Percentiles rank a stretch among this genome's conserved stretches.
phyloP scores from a whole-genome alignment of 371 early-diverging fungal genomes.

The Saksenaea vasiformis region DNA sequence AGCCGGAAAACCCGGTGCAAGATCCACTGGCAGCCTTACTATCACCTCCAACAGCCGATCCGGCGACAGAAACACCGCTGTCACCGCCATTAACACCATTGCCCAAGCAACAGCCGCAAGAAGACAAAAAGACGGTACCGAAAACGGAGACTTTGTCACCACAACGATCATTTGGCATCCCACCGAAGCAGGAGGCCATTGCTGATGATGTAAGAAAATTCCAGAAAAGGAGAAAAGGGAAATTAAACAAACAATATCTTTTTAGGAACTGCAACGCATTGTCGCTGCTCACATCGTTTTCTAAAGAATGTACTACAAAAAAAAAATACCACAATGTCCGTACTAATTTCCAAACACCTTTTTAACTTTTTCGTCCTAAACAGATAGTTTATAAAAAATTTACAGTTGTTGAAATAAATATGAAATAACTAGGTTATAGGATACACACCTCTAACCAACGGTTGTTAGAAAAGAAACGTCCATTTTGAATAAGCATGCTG shows the following conservation, averaged over 20 bases:
- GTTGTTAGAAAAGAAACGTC: not conserved
- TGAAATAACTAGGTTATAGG: no score
- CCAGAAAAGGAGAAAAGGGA: not conserved
- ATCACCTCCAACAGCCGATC: constrained; percentile 4
- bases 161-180: not conserved
- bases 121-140: constrained; percentile 16
- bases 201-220: constrained; percentile 35
- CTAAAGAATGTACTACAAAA: constrained; percentile 21
- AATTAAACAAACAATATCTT: not conserved
- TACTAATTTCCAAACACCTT: not conserved
- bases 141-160: constrained; percentile 14
- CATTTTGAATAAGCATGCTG: not conserved
- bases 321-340: not conserved
- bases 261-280: constrained; percentile 45
- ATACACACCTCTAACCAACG: not conserved
- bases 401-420: not conserved
- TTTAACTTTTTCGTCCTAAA: not conserved
- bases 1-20: constrained; percentile 6
- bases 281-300: constrained; percentile 52
- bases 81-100: constrained; percentile 10
- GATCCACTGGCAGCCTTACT: constrained; percentile 6
- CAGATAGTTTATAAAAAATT: not conserved
- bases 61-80: constrained; percentile 18
- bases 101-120: constrained; percentile 1
- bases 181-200: constrained; percentile 20